Evolutionary conservation across 2,329 filamentous ascomycete species (phyloP), one percentile per base, ranked within the genome.

Genomic region (Ophiostoma sp.): DNA sequence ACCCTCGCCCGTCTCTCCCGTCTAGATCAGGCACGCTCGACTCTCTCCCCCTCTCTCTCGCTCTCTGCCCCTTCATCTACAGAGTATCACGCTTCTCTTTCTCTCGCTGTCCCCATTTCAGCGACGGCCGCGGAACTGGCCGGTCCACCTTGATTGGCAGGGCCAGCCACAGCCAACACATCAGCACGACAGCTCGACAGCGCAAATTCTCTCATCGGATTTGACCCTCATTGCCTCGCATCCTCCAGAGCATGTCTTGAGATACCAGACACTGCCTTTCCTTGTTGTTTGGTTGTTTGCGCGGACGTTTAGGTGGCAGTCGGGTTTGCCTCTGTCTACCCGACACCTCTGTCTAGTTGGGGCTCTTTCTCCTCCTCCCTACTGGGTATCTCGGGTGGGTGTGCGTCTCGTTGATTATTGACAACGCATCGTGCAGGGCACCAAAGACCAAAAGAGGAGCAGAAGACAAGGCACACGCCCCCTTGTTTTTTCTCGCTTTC

Each of bases 391-490:
- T 41, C 60, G 60, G 6, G 60, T 42, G 60, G 60, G 38, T 42
- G 60, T 63, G 60, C 60, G 60, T 63, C 60, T 63, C 27, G 16
- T 41, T 63, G 60, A 42, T 63, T 63, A 27, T 63, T 72, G 71
- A 68, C 71, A 72, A 68, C 71, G 52, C 71, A 72, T 72, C 71
- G 71, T 72, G 71, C 71, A 72, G 71, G 69, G 52, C 63, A 62
- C 66, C 67, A 65, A n/a, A n/a, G 38, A 67, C 58, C 60, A 65
- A 66, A 60, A 49, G 67, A 55, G 64, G 66, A 69, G 44, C 40
- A 60, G n/a, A 16, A 9, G 55, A 18, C 49, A 64, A 64, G 42
- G 63, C 63, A 47, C 42, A 64, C 63, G 42, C 63, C 63, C 63
- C 42, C n/a, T 52, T 36, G 38, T 60, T 16, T 64, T 52, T 14